Base-by-base conservation (phyloP, 371 early-diverging fungal genomes). In the Umbelopsis sp. region DNA sequence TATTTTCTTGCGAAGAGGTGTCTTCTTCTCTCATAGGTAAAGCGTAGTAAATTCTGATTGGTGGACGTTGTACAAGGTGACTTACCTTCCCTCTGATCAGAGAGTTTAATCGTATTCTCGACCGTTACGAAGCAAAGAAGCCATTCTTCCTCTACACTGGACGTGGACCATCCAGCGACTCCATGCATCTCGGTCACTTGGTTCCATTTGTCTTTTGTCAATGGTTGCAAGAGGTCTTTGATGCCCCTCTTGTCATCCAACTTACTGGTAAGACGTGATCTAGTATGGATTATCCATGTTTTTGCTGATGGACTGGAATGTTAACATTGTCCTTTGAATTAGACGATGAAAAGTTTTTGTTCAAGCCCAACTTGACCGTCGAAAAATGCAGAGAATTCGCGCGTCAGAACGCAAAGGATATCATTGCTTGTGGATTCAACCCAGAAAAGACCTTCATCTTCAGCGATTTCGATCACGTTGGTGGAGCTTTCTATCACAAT, bases 321-420 rank as follows among this genome's bases (percentile, higher is more conserved):
- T 41, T 41, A 6, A 48, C 18, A 8, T 1, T 48, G 0, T 48
- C 11, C 7, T 41, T 48, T 16, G 18, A 16, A 48, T 20, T 20
- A 9, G 99, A 99, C 76, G 99, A 99, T 76, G 99, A 99, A 85
- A 99, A 99, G 88, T 99, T 96, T 85, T 81, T 99, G 76, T 99
- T 97, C 89, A 97, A 97, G 85, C 85, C 92, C 65, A 92, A 94
- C 50, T 81, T 99, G 70, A 95, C 92, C 50, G 70, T 97, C 9
- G 98, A 97, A 67, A 92, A 98, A 50, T 88, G 92, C 50, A 85
- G 89, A 70, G 83, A 92, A 72, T 97, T 87, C 78, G 88, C 94
- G 10, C 78, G 80, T 41, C 91, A 93, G 52, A 99, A 99, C 53
- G 98, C 97, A 37, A 94, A 93, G 76, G 99, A 99, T 78, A 99